Base-by-base conservation (phyloP, 805 yeast genomes). In the Candida succiphila region DNA sequence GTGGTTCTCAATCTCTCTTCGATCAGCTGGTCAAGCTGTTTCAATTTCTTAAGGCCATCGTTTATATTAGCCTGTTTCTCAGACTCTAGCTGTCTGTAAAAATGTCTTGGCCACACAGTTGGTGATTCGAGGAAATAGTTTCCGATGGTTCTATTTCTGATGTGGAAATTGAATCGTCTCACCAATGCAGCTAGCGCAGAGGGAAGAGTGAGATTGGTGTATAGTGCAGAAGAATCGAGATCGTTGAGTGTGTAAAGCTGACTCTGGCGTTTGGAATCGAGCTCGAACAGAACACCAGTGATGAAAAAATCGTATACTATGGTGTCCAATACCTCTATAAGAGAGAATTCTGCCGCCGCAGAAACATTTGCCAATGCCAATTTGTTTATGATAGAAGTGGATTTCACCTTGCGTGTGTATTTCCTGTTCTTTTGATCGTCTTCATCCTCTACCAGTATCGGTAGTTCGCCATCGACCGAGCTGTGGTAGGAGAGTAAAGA, bases 371-470 rank as follows among this genome's bases (percentile, higher is more conserved):
- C 41, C 12, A 52, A 34, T 27, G 61, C 54, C 18, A 63, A 47
- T 13, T 64, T 60, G 29, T 60, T 56, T 17, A 66, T 53, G 5
- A 58, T 43, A 0, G 56, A 45, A 3, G 63, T 48, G 5, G 63
- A 52, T 37, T 71, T 56, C 8, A 63, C 48, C 18, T 51, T 48
- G 31, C 69, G 52, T 29, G 42, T 54, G 2, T 52, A 42, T 18
- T 46, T 41, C 9, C 52, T 41, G 6, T 29, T 24, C 19, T 39
- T 49, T 31, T 56, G 69, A 42, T 50, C 43, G 13, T 53, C 43
- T 18, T 45, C 56, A 40, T 66, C 75, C 43, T 78, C 85, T 2
- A 78, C 54, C 10, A 75, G 54, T 1, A 77, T 52, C 0, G 86
- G 86, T 15, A 78, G 48, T 16, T 65, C 62, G 12, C 66, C 65